phyloP scores from a whole-genome alignment of 2,329 filamentous ascomycete genomes.

The Cordyceps militaris region DNA sequence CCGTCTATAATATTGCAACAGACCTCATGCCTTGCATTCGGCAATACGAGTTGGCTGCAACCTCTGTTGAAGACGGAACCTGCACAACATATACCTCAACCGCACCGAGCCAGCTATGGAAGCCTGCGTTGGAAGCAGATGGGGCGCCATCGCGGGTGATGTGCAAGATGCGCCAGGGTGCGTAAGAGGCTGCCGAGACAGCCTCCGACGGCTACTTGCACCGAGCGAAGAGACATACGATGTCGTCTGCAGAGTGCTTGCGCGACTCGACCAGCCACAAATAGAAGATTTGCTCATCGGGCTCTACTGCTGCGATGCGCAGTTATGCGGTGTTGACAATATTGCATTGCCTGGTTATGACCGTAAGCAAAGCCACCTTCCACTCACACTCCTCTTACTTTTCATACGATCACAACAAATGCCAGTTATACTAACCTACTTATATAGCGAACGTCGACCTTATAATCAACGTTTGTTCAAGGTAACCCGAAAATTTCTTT shows the following conservation, averaged over 20 bases:
- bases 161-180: conserved; percentile 9
- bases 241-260: conserved; percentile 26
- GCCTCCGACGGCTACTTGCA: conserved; percentile 7
- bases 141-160: conserved; percentile 10
- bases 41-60: conserved; percentile 3
- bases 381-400: neutral
- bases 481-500: conserved; percentile 29
- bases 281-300: conserved; percentile 31
- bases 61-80: conserved; percentile 4
- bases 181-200: conserved; percentile 12
- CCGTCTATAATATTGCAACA: neutral
- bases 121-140: conserved; percentile 9
- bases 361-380: conserved; percentile 27
- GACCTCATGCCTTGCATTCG: conserved; percentile 7
- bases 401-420: neutral
- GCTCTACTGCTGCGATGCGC: conserved; percentile 47
- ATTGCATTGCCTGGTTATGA: conserved; percentile 31
- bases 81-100: neutral
- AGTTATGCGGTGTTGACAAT: conserved; percentile 41
- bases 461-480: conserved; percentile 44
- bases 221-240: conserved; percentile 23
- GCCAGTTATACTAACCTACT: neutral
- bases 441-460: conserved; percentile 41
- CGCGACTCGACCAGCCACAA: conserved; percentile 20
- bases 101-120: conserved; percentile 4